A percentile compares a stretch with the other conserved stretches of the same genome.
These are phyloP conservation scores for Lactarius akahatsu DNA, from an alignment of 768 basidiomycete genomes.

Conservation along the genomic window DNA sequence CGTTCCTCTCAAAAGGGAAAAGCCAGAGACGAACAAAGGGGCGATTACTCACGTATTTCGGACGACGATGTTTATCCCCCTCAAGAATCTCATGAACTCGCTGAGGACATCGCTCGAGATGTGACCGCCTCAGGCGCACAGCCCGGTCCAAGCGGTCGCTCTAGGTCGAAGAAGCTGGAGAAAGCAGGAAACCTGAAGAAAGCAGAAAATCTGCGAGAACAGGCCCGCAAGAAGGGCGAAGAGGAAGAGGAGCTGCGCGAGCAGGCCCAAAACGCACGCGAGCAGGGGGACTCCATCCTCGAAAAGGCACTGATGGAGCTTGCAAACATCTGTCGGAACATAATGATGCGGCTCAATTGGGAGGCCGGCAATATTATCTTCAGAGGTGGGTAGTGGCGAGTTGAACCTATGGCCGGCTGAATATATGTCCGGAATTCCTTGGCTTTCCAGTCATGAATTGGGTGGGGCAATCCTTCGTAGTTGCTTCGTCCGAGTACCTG, in stretches of 20 bases:
- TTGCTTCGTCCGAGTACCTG: not conserved
- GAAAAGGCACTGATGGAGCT: not conserved
- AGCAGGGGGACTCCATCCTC: not conserved
- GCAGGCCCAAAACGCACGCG: not conserved
- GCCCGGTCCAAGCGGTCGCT: not conserved
- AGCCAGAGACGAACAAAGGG: not conserved
- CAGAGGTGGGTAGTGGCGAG: not conserved
- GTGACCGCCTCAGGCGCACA: not conserved
- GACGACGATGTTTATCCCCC: not conserved
- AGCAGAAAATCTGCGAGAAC: not conserved
- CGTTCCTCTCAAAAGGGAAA: not conserved
- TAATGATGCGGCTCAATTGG: not conserved
- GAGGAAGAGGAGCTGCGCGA: not conserved
- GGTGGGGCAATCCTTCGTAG: not conserved
- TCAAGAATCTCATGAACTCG: not conserved
- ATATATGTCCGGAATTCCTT: not conserved
- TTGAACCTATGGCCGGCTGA: not conserved
- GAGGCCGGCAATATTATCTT: not conserved
- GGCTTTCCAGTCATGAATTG: not conserved
- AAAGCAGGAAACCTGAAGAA: not conserved
- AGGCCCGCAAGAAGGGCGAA: not conserved
- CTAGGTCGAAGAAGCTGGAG: not conserved
- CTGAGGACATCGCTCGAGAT: not conserved
- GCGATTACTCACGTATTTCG: not conserved
- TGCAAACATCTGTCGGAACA: not conserved